A percentile compares a stretch with the other conserved stretches of the same genome.
phyloP scores from a whole-genome alignment of 2,329 filamentous ascomycete species.

The Simplicillium sp. region DNA sequence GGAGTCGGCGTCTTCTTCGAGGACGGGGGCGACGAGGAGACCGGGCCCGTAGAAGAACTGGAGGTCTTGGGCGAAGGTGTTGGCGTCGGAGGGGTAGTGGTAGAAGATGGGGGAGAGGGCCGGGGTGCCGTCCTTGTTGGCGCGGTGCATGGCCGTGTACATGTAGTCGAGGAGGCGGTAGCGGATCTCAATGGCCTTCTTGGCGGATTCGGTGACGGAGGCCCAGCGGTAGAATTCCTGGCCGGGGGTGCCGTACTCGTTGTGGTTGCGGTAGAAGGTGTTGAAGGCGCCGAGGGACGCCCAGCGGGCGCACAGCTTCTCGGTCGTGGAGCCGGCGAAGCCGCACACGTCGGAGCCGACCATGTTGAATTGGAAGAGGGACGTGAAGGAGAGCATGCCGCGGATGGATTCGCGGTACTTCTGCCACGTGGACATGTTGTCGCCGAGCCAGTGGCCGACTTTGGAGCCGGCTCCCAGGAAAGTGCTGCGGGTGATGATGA shows the following conservation, averaged over 20 bases:
- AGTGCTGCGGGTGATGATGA: conserved; percentile 76
- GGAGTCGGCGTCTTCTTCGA: conserved; percentile 29
- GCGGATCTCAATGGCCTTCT: conserved; percentile 60
- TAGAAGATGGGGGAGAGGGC: conserved; percentile 64
- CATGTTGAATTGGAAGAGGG: conserved; percentile 61
- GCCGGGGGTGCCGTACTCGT: conserved; percentile 27
- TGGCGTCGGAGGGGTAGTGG: conserved; percentile 47
- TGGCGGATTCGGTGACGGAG: conserved; percentile 52
- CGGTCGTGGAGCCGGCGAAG: conserved; percentile 54
- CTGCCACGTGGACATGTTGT: conserved; percentile 62
- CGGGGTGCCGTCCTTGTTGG: conserved; percentile 52
- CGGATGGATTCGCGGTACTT: conserved; percentile 72
- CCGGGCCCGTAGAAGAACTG: conserved; percentile 42
- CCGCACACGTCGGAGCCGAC: conserved; percentile 69
- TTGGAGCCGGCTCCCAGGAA: conserved; percentile 68
- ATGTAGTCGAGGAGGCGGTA: conserved; percentile 76
- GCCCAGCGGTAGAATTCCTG: conserved; percentile 67
- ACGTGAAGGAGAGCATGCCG: conserved; percentile 63
- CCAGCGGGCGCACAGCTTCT: conserved; percentile 60
- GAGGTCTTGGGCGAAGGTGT: conserved; percentile 33
- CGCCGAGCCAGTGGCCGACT: conserved; percentile 76
- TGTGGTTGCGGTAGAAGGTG: conserved; percentile 65
- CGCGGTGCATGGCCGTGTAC: conserved; percentile 59
- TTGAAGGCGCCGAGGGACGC: conserved; percentile 60
- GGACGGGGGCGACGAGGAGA: conserved; percentile 39